Evolutionary conservation across 345 rosid genomes (phyloP), one percentile per base, ranked within the genome.

Genomic region (Syzygium oleosum): DNA sequence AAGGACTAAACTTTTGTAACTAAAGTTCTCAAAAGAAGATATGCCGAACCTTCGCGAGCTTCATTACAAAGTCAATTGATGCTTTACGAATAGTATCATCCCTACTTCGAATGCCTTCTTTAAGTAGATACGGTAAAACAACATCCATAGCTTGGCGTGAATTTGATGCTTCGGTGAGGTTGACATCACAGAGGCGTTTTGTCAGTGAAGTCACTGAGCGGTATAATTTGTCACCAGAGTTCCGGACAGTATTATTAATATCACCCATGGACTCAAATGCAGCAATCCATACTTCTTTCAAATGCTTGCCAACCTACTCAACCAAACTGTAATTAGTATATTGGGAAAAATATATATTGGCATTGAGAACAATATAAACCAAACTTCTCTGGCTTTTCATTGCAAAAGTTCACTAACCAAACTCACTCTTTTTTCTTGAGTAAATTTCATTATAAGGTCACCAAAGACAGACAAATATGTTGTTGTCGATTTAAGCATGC

Each of bases 201-300:
- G 99, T 96, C 89, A 97, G 88, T 83, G 94, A 94, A 59, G 96
- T 92, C 89, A 94, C 91, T 85, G 92, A 84, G 84, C 93, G 95
- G 55, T 94, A 95, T 91, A 97, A 92, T 91, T 91, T 94, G 91
- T 95, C 94, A 77, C 99, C 99, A 84, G 99, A 96, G 93, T 90
- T 95, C 87, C 96, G 92, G 86, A 97, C 98, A 91, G 98, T 93
- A 91, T 94, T 96, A 93, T 95, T 95, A 86, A 97, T 95, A 93
- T 97, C 99, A 91, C 94, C 96, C 99, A 97, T 95, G 89, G 99
- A 98, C 88, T 98, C 95, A 91, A 95, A 97, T 73, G 97, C 92
- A 88, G 92, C 94, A 13, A 90, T 90, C 99, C 99, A 97, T 79
- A 96, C 52, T 87, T 90, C 92, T 94, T 92, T 94, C 93, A 97